These are phyloP conservation scores for Saururus chinensis DNA, from an alignment of 164 flowering plant species.

Conservation along the genomic window DNA sequence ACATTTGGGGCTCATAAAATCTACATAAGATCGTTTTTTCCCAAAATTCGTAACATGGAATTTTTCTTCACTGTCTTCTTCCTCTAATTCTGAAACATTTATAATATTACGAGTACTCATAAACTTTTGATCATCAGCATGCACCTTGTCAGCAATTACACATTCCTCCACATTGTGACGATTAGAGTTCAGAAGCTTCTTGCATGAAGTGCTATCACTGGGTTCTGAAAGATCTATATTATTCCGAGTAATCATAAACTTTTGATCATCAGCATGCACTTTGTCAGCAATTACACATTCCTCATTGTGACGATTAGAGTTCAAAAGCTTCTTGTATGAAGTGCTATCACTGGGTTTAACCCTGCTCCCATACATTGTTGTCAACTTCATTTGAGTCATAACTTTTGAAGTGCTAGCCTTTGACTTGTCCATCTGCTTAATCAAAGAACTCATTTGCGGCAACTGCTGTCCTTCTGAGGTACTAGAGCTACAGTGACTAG, in stretches of 20 bases:
- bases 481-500: constrained; percentile 6
- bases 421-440: constrained; percentile 22
- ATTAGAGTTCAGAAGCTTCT: constrained; percentile 18
- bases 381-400: constrained; percentile 43
- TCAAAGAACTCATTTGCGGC: constrained; percentile 23
- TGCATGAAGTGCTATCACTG: no score
- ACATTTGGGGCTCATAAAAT: constrained; percentile 32
- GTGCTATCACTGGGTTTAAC: constrained; percentile 18
- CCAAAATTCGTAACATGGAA: constrained; percentile 19
- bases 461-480: constrained; percentile 7
- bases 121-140: constrained; percentile 15
- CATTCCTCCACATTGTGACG: constrained; percentile 39
- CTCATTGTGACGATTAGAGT: constrained; percentile 22
- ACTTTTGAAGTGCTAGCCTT: constrained; percentile 32
- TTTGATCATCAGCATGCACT: constrained; percentile 13
- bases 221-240: constrained; percentile 16
- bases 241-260: constrained; percentile 17
- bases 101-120: constrained; percentile 17
- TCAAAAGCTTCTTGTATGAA: no score
- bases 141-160: constrained; percentile 23
- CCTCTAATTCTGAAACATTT: constrained; percentile 26
- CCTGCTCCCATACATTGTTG: constrained; percentile 45
- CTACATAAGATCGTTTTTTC: constrained; percentile 49
- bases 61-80: constrained; percentile 28
- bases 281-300: constrained; percentile 37